Percentiles rank a stretch among this genome's conserved stretches.
Evolutionary conservation across 2,329 filamentous ascomycete genomes (phyloP).

Genomic region (Penicillium expansum): DNA sequence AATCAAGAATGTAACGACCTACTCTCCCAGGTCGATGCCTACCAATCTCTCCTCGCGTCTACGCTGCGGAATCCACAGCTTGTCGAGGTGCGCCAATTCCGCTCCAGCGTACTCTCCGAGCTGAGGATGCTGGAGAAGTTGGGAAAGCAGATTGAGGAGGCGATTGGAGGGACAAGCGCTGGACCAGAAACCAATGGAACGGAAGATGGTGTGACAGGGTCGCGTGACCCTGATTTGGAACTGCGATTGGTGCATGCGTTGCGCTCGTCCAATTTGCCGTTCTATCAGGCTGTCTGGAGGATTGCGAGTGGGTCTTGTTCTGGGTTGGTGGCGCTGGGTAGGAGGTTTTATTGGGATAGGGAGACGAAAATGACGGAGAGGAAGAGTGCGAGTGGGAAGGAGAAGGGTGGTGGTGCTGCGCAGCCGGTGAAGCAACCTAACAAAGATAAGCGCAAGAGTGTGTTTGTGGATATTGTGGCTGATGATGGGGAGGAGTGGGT

Average conservation of each 20-base stretch:
- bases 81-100: slow-evolving; percentile 52
- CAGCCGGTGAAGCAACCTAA: slow-evolving; percentile 30
- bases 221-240: slow-evolving; percentile 25
- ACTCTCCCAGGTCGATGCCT: slow-evolving; percentile 46
- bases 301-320: slow-evolving; percentile 56
- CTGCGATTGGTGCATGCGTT: slow-evolving; percentile 53
- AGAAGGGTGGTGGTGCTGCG: slow-evolving; percentile 3
- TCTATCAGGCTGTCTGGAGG: slow-evolving; percentile 63
- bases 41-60: slow-evolving; percentile 43
- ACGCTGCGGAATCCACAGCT: slow-evolving; percentile 45
- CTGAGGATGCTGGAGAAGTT: slow-evolving; percentile 49
- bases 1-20: slow-evolving; percentile 41
- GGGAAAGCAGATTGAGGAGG: slow-evolving; percentile 23
- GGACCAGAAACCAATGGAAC: slow-evolving; percentile 7
- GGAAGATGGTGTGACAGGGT: slow-evolving; percentile 18
- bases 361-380: slow-evolving; percentile 5
- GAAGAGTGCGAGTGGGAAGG: slow-evolving; percentile 8
- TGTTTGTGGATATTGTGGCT: slow-evolving; percentile 63
- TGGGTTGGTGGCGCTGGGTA: slow-evolving; percentile 57
- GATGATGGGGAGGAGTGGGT: slow-evolving; percentile 64
- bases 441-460: slow-evolving; percentile 49
- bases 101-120: slow-evolving; percentile 49
- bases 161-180: background rate
- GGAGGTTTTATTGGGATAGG: slow-evolving; percentile 52
- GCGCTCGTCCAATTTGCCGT: slow-evolving; percentile 64